These are phyloP conservation scores for Trypanosoma platydactyli DNA, from an alignment of 208 protist genomes.

Conservation along the genomic window DNA sequence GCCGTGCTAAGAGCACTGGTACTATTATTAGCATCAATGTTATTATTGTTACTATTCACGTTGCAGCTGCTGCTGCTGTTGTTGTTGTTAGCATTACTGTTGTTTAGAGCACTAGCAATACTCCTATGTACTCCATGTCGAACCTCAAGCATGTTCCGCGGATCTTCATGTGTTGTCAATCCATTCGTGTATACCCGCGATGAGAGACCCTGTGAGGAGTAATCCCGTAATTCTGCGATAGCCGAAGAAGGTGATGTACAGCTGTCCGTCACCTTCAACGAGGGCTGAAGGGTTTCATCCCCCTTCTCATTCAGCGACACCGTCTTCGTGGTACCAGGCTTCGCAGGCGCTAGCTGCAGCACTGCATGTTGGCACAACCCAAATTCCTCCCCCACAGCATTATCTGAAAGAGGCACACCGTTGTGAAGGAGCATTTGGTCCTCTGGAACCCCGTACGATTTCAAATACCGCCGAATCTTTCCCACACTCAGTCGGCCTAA, in stretches of 20 bases:
- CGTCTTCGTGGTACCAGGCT: background rate
- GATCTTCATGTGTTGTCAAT: constrained; percentile 10
- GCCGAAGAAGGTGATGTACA: background rate
- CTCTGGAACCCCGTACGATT: constrained; percentile 64
- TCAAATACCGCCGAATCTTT: constrained; percentile 77
- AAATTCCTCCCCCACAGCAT: constrained; percentile 68
- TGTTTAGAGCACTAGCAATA: background rate
- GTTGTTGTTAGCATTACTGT: background rate
- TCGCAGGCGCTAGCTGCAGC: constrained; percentile 26
- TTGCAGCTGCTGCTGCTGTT: background rate
- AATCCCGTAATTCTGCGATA: background rate
- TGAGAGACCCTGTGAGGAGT: background rate
- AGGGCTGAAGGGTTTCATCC: background rate
- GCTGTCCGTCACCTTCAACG: background rate
- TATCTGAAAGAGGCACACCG: constrained; percentile 42
- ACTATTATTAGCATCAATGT: constrained; percentile 4
- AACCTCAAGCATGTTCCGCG: background rate
- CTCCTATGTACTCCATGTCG: background rate
- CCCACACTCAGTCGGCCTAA: constrained; percentile 69
- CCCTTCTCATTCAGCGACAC: background rate
- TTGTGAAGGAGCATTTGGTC: constrained; percentile 48
- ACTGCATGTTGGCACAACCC: constrained; percentile 48
- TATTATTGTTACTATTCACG: background rate
- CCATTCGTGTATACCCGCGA: background rate
- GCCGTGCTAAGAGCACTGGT: constrained; percentile 7